Evolutionary conservation across 2,329 filamentous ascomycete genomes (phyloP).

Genomic region (Stagonosporopsis rhizophila): DNA sequence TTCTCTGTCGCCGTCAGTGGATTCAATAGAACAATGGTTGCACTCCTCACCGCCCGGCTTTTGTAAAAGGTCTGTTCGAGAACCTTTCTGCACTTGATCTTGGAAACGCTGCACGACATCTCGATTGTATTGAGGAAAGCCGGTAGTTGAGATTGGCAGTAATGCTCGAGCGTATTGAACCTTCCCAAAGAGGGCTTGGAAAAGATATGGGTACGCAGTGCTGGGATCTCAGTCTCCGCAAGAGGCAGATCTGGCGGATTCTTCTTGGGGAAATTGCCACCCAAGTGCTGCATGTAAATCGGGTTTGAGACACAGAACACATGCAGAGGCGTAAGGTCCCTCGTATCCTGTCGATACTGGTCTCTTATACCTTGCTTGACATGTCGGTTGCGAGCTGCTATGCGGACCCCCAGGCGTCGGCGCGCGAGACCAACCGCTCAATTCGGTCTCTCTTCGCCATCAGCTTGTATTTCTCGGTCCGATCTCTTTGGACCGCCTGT

Average conservation of each 20-base stretch:
- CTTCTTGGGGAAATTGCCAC: constrained; percentile 5
- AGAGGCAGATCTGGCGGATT: constrained; percentile 10
- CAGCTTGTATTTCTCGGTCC: constrained; percentile 1
- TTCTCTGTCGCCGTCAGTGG: neutral
- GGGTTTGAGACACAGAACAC: constrained; percentile 31
- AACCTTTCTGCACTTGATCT: constrained; percentile 21
- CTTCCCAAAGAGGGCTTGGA: constrained; percentile 22
- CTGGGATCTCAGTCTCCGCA: constrained; percentile 27
- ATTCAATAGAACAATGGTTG: neutral
- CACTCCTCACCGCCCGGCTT: neutral
- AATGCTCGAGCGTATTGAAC: constrained; percentile 11
- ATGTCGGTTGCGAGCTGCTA: constrained; percentile 18
- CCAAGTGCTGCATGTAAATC: constrained; percentile 25
- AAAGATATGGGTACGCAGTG: constrained; percentile 20
- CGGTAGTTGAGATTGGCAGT: neutral
- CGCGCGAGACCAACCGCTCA: neutral
- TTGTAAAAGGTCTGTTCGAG: constrained; percentile 19
- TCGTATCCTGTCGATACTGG: constrained; percentile 22
- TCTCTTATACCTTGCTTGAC: constrained; percentile 10
- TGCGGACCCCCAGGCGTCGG: neutral
- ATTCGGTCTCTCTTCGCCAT: constrained; percentile 4
- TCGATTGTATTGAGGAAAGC: constrained; percentile 24
- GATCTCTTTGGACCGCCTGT: neutral
- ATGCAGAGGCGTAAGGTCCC: constrained; percentile 15
- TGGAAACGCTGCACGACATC: constrained; percentile 28